Conservation (phyloP, 169 alveolate species). For the Babesia bovis region DNA sequence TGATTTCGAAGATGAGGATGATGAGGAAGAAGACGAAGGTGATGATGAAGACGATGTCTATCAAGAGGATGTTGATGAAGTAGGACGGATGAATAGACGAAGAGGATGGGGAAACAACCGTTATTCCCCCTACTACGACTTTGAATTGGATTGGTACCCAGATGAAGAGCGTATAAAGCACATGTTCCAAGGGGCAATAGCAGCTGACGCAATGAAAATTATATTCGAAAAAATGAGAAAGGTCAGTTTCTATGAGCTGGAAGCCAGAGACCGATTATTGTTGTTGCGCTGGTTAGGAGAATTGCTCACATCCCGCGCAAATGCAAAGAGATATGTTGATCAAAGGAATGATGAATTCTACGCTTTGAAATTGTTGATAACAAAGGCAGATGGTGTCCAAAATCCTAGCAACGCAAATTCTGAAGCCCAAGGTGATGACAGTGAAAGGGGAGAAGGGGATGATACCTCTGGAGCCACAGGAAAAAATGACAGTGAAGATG, state of each 20-base stretch:
- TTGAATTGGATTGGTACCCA: constrained; percentile 56
- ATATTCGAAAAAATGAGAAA: constrained; percentile 26
- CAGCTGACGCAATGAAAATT: constrained; percentile 23
- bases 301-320: constrained; percentile 7
- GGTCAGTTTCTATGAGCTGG: constrained; percentile 31
- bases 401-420: not conserved
- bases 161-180: constrained; percentile 20
- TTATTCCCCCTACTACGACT: constrained; percentile 53
- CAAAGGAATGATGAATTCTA: constrained; percentile 47
- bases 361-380: constrained; percentile 12
- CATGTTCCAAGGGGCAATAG: constrained; percentile 28
- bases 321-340: constrained; percentile 36
- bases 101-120: constrained; percentile 56
- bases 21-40: constrained; percentile 20
- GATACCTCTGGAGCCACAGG: not conserved
- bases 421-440: constrained; percentile 11
- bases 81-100: not conserved
- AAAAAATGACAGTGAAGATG: not conserved
- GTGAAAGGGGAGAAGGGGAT: not conserved
- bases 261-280: constrained; percentile 23
- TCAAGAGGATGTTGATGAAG: constrained; percentile 32
- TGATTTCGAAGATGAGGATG: constrained; percentile 10
- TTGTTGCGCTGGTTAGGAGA: constrained; percentile 47
- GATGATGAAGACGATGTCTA: constrained; percentile 4
- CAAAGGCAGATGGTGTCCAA: constrained; percentile 3